Evolutionary conservation across 345 rosid genomes (phyloP), one percentile per base, ranked within the genome.

Genomic region (Aquilaria malaccensis): DNA sequence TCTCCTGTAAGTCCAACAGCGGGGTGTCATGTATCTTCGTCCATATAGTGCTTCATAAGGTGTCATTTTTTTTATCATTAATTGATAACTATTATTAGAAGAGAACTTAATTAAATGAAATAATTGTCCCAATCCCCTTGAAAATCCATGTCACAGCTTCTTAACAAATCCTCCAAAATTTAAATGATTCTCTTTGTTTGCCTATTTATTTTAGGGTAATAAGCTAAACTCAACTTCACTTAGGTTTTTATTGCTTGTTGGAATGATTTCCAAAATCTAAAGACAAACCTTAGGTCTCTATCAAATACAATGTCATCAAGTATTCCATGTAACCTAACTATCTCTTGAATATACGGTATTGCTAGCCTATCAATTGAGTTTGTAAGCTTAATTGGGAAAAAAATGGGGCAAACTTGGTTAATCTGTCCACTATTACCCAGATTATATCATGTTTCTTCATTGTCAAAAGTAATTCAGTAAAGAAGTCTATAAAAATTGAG

Each of bases 1-100:
- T 14, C 66, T 10, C 0, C 33, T 11, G 5, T 61, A 45, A 9
- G 45, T 12, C 66, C 46, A 67, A 67, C 37, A 54, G 1, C 60
- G 0, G 2, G 55, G 61, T 0, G 60, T 31, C 13, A 33, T 67
- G n/a, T 50, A 67, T 3, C 15, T 52, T 9, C 45, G 41, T 6
- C 64, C 52, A 58, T 67, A 59, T 1, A 66, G 6, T 2, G 70
- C 57, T n/a, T 66, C 58, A 52, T 22, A 66, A 2, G 45, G 33
- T 1, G 52, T 1, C 70, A 63, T 58, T 57, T 2, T 15, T 15
- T 13, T 10, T 3, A 67, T 67, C 12, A 14, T 59, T 0, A 12
- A 4, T 0, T 59, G 33, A 41, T 50, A 41, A 13, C 52, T 59
- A 2, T 59, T 67, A 12, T 52, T 67, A 14, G 59, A 67, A 0